Percentiles rank a stretch among this genome's conserved stretches.
Evolutionary conservation across 1,284 basidiomycete species (phyloP).

Genomic region (Xerocomus nothofagi): DNA sequence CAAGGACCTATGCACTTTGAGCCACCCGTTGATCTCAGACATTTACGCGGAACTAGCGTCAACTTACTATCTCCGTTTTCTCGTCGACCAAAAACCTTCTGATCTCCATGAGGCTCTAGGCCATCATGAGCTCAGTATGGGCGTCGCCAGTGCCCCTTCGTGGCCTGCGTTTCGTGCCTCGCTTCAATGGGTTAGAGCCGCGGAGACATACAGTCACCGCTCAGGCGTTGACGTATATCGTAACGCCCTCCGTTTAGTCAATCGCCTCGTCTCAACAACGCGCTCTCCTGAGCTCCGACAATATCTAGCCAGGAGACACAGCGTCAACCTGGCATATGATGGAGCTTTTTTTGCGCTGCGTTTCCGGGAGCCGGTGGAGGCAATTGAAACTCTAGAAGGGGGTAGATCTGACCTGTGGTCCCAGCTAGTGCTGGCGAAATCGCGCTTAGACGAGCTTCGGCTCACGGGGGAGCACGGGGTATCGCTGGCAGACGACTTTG

Average conservation of each 20-base stretch:
- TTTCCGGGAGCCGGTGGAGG: constrained; percentile 18
- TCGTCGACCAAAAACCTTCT: constrained; percentile 18
- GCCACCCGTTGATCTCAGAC: constrained; percentile 20
- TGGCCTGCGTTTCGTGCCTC: constrained; percentile 23
- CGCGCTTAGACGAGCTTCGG: constrained; percentile 29
- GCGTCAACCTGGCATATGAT: constrained; percentile 16
- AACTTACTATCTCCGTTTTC: constrained; percentile 27
- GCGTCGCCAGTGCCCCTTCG: constrained; percentile 16
- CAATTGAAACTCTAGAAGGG: constrained; percentile 27
- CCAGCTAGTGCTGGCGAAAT: constrained; percentile 24
- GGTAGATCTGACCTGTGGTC: constrained; percentile 29
- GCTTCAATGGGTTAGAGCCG: constrained; percentile 24
- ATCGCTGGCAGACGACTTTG: constrained; percentile 27
- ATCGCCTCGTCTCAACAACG: constrained; percentile 12
- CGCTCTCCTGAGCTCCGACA: constrained; percentile 24
- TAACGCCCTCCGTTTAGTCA: constrained; percentile 19
- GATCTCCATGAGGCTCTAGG: constrained; percentile 31
- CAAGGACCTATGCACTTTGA: constrained; percentile 23
- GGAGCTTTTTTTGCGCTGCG: constrained; percentile 27
- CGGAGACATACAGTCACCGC: constrained; percentile 21
- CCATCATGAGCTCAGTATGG: constrained; percentile 29
- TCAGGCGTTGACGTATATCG: constrained; percentile 31
- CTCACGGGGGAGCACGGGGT: constrained; percentile 17
- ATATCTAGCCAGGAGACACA: constrained; percentile 15
- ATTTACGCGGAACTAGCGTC: constrained; percentile 31